Conservation (phyloP, 139 green algal species). For the Pycnococcus provasolii region DNA sequence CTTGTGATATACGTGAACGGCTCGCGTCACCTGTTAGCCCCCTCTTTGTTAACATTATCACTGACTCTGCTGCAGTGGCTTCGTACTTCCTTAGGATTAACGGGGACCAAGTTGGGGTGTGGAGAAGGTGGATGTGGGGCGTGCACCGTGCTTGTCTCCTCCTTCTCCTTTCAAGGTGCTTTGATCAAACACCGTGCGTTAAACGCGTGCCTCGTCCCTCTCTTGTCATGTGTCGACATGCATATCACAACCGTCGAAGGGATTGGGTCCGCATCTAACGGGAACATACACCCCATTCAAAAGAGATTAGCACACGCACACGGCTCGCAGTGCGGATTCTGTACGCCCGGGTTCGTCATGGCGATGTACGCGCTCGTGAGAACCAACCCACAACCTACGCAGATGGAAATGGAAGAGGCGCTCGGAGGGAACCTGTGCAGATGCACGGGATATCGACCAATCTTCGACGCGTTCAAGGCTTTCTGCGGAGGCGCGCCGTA, state of each 20-base stretch:
- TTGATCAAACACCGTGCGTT: conserved; percentile 54
- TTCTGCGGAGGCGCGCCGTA: conserved; percentile 44
- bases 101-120: conserved; percentile 90
- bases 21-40: too few relatives aligned
- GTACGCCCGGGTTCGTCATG: conserved; percentile 97
- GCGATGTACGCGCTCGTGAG: conserved; percentile 84
- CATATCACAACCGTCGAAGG: conserved; percentile 90
- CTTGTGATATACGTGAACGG: too few relatives aligned
- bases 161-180: conserved; percentile 36
- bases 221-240: conserved; percentile 82
- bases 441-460: conserved; percentile 92
- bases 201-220: conserved; percentile 87
- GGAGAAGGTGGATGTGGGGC: conserved; percentile 90
- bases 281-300: conserved; percentile 81
- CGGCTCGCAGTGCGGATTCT: conserved; percentile 94
- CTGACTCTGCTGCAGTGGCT: too few relatives aligned
- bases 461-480: conserved; percentile 87
- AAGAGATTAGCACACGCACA: conserved; percentile 67
- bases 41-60: too few relatives aligned
- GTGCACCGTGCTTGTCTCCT: conserved; percentile 87
- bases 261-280: conserved; percentile 63
- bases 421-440: conserved; percentile 91
- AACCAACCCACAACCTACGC: conserved; percentile 36
- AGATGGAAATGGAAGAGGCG: conserved; percentile 83
- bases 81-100: conserved; percentile 39